Evolutionary conservation across 345 rosid genomes (phyloP), one percentile per base, ranked within the genome.

Genomic region (Hypericum perforatum): DNA sequence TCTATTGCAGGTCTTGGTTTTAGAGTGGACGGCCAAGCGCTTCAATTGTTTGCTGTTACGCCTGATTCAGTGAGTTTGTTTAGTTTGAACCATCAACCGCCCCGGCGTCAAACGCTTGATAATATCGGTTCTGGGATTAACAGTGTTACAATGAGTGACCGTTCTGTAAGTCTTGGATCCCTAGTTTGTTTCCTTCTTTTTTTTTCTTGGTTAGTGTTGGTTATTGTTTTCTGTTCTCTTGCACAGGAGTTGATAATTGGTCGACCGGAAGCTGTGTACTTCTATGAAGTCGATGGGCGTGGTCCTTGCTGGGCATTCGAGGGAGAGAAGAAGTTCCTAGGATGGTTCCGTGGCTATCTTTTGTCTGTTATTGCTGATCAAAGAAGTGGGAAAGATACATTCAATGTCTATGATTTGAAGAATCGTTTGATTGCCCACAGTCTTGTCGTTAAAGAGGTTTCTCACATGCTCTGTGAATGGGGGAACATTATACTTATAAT

Each of bases 251-350:
- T 92, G 48, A 85, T 92, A 64, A 65, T 88, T 67, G 98, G 98
- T 53, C 79, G 91, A 48, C 87, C 90, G 32, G 98, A 92, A 74
- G 98, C 98, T 59, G 95, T 92, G 42, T 92, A 81, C 54, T 88
- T 92, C 71, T 92, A 85, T 40, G 97, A 92, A 65, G 81, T 88
- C 67, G 98, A 92, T 72, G 98, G 98, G 8, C 95, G 97, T 36
- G 98, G 97, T 68, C 98, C 98, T 37, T 92, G 98, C 68, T 85
- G 97, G 98, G 98, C 97, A 52, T 92, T 92, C 70, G 97, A 88
- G 66, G 98, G 98, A 49, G 95, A 92, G 80, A 92, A 88, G 77
- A 85, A 79, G 56, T 76, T 83, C 49, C 53, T 88, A 39, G 97
- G 98, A 11, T 92, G 98, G 98, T 88, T 85, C 59, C 89, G 98